These are phyloP conservation scores for Phytophthora quininea DNA, from an alignment of 352 stramenopile genomes.

Conservation along the genomic window DNA sequence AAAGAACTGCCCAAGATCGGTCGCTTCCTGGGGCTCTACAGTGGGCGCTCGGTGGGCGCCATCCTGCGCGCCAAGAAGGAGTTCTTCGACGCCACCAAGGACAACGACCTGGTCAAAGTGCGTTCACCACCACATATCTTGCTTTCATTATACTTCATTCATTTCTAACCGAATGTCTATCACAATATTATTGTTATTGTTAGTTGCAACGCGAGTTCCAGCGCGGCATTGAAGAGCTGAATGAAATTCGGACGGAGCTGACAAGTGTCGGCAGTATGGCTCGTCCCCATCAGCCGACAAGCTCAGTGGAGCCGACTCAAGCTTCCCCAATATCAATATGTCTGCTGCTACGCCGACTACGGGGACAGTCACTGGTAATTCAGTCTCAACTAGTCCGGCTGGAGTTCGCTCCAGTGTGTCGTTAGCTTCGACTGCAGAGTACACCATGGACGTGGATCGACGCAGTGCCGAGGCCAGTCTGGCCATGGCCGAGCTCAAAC, in stretches of 20 bases:
- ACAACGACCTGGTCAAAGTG: slow-evolving; percentile 82
- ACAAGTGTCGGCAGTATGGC: slow-evolving; percentile 73
- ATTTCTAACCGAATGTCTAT: neutral
- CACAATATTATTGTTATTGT: slow-evolving; percentile 38
- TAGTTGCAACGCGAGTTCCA: slow-evolving; percentile 81
- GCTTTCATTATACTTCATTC: neutral
- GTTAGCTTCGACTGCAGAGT: slow-evolving; percentile 37
- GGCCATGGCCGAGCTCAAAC: slow-evolving; percentile 69
- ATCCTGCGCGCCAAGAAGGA: slow-evolving; percentile 83
- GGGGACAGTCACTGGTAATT: neutral
- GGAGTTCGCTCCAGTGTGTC: slow-evolving; percentile 44
- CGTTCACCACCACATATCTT: neutral
- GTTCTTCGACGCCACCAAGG: slow-evolving; percentile 83
- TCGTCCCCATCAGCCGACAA: slow-evolving; percentile 53
- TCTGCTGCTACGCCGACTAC: neutral
- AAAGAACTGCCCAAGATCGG: slow-evolving; percentile 78
- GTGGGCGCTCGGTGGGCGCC: slow-evolving; percentile 64
- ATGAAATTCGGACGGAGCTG: slow-evolving; percentile 79
- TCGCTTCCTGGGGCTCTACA: slow-evolving; percentile 63
- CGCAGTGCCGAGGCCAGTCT: slow-evolving; percentile 56
- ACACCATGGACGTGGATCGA: slow-evolving; percentile 26
- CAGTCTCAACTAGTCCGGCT: neutral
- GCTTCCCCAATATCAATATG: slow-evolving; percentile 5
- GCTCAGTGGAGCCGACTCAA: slow-evolving; percentile 1
- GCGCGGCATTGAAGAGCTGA: slow-evolving; percentile 78